Conservation (phyloP, 768 basidiomycete species). For the Suillus clintonianus region DNA sequence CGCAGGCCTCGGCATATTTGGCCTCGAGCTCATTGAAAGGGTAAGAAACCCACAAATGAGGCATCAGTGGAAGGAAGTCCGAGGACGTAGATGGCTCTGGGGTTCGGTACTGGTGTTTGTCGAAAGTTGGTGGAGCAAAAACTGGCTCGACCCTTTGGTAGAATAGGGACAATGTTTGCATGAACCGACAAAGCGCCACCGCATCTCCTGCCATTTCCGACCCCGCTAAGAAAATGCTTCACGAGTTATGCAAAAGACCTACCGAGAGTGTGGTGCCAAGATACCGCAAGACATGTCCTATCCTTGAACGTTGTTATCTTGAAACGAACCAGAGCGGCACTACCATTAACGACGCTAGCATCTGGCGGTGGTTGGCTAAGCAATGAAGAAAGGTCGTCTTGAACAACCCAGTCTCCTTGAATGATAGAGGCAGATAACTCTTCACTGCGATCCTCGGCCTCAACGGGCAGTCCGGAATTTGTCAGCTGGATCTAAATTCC, state of each 20-base stretch:
- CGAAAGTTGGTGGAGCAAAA: slow-evolving; percentile 22
- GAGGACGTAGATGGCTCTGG: slow-evolving; percentile 15
- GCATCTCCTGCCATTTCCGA: slow-evolving; percentile 27
- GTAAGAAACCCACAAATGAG: slow-evolving; percentile 23
- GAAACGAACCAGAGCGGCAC: slow-evolving; percentile 23
- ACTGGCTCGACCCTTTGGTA: slow-evolving; percentile 24
- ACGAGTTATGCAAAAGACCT: not conserved
- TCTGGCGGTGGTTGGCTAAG: slow-evolving; percentile 16
- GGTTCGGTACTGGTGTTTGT: slow-evolving; percentile 20
- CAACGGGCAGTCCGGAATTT: slow-evolving; percentile 16
- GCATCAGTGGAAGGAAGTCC: slow-evolving; percentile 21
- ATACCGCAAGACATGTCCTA: slow-evolving; percentile 33
- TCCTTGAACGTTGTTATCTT: slow-evolving; percentile 26
- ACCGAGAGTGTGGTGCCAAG: slow-evolving; percentile 39
- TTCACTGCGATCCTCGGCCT: slow-evolving; percentile 13
- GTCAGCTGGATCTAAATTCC: slow-evolving; percentile 24
- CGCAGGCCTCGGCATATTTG: slow-evolving; percentile 12
- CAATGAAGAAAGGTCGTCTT: slow-evolving; percentile 21
- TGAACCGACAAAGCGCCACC: slow-evolving; percentile 26
- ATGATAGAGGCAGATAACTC: slow-evolving; percentile 12
- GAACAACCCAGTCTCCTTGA: slow-evolving; percentile 27
- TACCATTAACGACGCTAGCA: slow-evolving; percentile 18
- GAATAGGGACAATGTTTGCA: slow-evolving; percentile 28
- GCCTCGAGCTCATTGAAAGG: slow-evolving; percentile 19
- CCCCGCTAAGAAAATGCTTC: not conserved